These are phyloP conservation scores for Taiozyma onychis DNA, from an alignment of 1,139 yeast species.

Conservation along the genomic window DNA sequence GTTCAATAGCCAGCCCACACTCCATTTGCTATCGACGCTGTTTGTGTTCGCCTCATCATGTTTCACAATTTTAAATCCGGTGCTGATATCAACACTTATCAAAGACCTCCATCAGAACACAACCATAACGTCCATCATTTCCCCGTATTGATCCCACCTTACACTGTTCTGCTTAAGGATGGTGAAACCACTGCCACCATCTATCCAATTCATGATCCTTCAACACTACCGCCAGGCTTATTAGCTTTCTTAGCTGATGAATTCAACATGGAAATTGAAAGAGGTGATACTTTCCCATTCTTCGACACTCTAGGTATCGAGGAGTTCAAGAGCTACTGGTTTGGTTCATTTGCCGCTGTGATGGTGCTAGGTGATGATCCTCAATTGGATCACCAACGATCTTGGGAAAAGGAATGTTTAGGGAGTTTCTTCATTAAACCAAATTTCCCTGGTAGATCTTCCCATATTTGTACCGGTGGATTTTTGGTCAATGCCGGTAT, in stretches of 20 bases:
- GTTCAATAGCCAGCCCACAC: too few relatives aligned
- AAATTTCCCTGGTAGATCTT: constrained; percentile 86
- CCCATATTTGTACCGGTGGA: constrained; percentile 89
- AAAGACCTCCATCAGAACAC: background rate
- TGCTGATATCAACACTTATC: background rate
- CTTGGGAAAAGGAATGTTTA: constrained; percentile 87
- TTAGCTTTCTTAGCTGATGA: constrained; percentile 83
- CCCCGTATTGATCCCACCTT: constrained; percentile 27
- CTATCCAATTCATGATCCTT: constrained; percentile 68
- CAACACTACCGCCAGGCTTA: constrained; percentile 67
- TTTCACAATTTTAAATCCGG: background rate
- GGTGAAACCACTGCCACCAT: constrained; percentile 91
- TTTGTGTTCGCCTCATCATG: background rate
- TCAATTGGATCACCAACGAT: constrained; percentile 49
- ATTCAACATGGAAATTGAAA: constrained; percentile 84
- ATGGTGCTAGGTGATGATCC: constrained; percentile 79
- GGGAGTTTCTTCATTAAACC: constrained; percentile 84
- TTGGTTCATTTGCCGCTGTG: constrained; percentile 71
- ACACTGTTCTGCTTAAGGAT: constrained; percentile 75
- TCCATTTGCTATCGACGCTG: too few relatives aligned
- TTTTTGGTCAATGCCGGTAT: constrained; percentile 89
- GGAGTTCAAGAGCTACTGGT: constrained; percentile 80
- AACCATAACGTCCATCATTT: constrained; percentile 14
- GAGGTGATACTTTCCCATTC: constrained; percentile 85
- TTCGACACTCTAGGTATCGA: constrained; percentile 70